Evolutionary conservation across 2,329 filamentous ascomycete genomes (phyloP).

Genomic region (Diplocarpon mali): DNA sequence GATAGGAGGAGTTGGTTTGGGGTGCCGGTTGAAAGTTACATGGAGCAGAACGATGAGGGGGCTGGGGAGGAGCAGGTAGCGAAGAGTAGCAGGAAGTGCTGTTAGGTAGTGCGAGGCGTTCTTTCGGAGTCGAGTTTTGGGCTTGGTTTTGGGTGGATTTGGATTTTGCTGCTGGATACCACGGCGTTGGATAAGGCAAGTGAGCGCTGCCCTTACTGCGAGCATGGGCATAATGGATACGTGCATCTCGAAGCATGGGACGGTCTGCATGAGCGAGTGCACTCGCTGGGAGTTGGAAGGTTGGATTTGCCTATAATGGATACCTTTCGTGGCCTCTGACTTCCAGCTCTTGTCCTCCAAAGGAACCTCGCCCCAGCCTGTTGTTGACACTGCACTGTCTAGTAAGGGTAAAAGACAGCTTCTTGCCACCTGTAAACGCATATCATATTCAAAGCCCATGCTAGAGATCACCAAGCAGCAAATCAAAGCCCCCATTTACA

Average conservation of each 20-base stretch:
- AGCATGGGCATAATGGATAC: conserved; percentile 9
- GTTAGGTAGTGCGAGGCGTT: conserved; percentile 7
- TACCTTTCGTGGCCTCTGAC: conserved; percentile 4
- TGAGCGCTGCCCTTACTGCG: conserved; percentile 3
- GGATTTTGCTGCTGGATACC: conserved; percentile 16
- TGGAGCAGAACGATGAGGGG: conserved; percentile 26
- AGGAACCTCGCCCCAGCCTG: no score
- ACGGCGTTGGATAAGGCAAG: conserved; percentile 10
- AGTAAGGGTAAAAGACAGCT: no score
- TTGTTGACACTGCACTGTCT: no score
- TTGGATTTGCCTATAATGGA: conserved; percentile 3
- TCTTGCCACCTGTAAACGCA: neutral
- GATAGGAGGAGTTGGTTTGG: conserved; percentile 58
- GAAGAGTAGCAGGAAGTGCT: conserved; percentile 26
- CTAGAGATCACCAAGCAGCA: neutral
- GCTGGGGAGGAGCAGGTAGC: conserved; percentile 19
- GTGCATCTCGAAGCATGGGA: conserved; percentile 15
- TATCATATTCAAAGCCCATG: neutral
- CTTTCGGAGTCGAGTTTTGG: neutral
- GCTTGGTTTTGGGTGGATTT: neutral
- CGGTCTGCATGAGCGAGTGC: conserved; percentile 1
- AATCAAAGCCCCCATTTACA: conserved; percentile 11
- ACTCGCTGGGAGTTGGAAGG: conserved; percentile 9
- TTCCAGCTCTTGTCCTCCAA: neutral
- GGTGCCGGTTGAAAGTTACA: conserved; percentile 37